phyloP scores from a whole-genome alignment of 1,284 basidiomycete species.

The Baeospora myosura region DNA sequence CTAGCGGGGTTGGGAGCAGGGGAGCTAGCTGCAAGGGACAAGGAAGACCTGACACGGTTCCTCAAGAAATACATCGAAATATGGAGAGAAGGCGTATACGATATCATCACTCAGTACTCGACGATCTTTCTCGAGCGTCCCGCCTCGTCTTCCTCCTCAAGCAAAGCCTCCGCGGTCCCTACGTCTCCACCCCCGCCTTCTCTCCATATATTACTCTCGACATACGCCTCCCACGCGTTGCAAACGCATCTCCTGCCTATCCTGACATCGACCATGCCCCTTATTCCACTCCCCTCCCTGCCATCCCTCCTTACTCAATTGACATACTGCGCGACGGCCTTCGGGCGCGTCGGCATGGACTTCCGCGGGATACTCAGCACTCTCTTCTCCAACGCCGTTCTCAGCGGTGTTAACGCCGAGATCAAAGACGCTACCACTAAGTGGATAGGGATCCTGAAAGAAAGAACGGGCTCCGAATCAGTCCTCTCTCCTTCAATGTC shows the following conservation, averaged over 20 bases:
- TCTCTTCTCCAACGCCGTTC: conserved; percentile 58
- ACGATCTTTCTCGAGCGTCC: conserved; percentile 80
- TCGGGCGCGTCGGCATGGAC: conserved; percentile 85
- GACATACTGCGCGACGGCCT: conserved; percentile 88
- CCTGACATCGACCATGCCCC: conserved; percentile 40
- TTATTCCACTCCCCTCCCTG: conserved; percentile 53
- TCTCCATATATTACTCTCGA: conserved; percentile 45
- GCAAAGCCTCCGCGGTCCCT: conserved; percentile 14
- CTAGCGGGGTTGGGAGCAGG: conserved; percentile 16
- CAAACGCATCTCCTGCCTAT: conserved; percentile 51
- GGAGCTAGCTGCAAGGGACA: conserved; percentile 42
- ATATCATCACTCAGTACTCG: conserved; percentile 83
- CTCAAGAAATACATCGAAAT: conserved; percentile 84
- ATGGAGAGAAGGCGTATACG: conserved; percentile 89
- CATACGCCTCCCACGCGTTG: conserved; percentile 45
- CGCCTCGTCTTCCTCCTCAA: conserved; percentile 17
- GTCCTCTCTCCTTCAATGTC: not conserved
- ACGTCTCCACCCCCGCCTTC: conserved; percentile 15
- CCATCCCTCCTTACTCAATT: conserved; percentile 84
- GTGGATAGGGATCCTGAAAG: conserved; percentile 11
- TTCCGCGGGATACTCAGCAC: conserved; percentile 62
- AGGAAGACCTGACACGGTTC: conserved; percentile 69
- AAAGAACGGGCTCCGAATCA: conserved; percentile 22
- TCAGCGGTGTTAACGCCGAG: conserved; percentile 33
- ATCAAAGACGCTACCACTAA: conserved; percentile 23